A percentile compares a stretch with the other conserved stretches of the same genome.
These are phyloP conservation scores for Fusarium tricinctum DNA, from an alignment of 2,329 filamentous ascomycete species.

Conservation along the genomic window DNA sequence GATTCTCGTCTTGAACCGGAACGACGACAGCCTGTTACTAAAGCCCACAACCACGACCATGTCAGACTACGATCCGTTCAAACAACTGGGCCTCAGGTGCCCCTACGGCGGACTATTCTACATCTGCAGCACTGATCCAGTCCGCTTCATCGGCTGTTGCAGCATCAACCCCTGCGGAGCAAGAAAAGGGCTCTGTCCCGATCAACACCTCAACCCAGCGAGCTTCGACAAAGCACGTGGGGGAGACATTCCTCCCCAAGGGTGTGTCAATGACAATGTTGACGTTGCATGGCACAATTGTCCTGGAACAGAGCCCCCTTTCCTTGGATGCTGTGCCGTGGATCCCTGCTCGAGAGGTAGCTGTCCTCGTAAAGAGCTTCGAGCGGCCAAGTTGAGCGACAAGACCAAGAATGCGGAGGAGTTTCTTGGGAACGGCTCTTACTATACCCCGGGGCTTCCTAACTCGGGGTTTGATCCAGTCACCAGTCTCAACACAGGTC, in stretches of 20 bases:
- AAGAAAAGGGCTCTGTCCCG: slow-evolving; percentile 38
- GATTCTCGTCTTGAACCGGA: not conserved
- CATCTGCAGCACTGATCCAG: slow-evolving; percentile 52
- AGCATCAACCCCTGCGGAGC: slow-evolving; percentile 52
- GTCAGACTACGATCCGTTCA: slow-evolving; percentile 17
- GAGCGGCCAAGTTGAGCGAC: slow-evolving; percentile 36
- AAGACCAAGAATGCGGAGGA: not conserved
- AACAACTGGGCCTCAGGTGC: slow-evolving; percentile 51
- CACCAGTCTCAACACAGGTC: not conserved
- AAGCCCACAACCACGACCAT: slow-evolving; percentile 14
- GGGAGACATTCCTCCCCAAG: slow-evolving; percentile 50
- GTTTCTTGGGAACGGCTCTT: not conserved
- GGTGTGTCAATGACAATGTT: slow-evolving; percentile 47
- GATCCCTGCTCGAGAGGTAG: slow-evolving; percentile 40
- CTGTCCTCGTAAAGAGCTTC: slow-evolving; percentile 31
- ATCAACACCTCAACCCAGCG: slow-evolving; percentile 41
- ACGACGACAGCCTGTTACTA: not conserved
- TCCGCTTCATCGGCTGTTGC: slow-evolving; percentile 60
- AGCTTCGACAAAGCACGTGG: slow-evolving; percentile 50
- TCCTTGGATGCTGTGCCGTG: slow-evolving; percentile 57
- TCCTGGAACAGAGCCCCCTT: slow-evolving; percentile 48
- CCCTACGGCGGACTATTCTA: slow-evolving; percentile 54
- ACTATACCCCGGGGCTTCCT: not conserved
- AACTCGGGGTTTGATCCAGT: rapidly evolving
- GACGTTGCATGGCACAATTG: slow-evolving; percentile 55